Evolutionary conservation across 116 monocot species (phyloP).

Genomic region (Cymodocea nodosa): DNA sequence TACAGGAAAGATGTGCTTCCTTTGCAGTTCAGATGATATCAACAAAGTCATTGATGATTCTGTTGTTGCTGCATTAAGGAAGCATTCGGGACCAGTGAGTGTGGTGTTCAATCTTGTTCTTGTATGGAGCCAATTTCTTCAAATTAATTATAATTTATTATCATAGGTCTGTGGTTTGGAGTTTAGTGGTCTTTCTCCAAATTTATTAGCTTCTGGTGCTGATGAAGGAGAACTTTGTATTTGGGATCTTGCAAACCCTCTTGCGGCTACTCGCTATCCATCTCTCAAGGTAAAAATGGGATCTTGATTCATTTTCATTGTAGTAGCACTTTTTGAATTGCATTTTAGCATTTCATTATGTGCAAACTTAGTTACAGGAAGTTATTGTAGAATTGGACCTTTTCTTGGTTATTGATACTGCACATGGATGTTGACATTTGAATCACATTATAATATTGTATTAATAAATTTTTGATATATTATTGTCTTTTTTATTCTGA

Average conservation of each 20-base stretch:
- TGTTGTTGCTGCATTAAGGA: conserved; percentile 65
- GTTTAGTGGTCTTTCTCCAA: conserved; percentile 48
- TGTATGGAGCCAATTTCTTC: neutral
- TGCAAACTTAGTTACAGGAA: neutral
- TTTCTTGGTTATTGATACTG: too few relatives aligned
- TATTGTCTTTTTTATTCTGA: too few relatives aligned
- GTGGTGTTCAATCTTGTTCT: conserved; percentile 1
- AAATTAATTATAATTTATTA: neutral
- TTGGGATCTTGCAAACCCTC: conserved; percentile 84
- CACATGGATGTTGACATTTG: too few relatives aligned
- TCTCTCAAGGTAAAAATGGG: conserved; percentile 52
- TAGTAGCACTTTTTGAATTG: neutral
- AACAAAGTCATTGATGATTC: conserved; percentile 25
- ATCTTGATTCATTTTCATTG: too few relatives aligned
- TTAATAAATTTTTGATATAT: too few relatives aligned
- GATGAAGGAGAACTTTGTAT: conserved; percentile 88
- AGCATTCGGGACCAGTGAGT: conserved; percentile 79
- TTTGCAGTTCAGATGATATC: conserved; percentile 53
- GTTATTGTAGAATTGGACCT: too few relatives aligned
- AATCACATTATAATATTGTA: too few relatives aligned
- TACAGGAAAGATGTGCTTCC: neutral
- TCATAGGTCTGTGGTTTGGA: conserved; percentile 77
- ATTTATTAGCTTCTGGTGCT: conserved; percentile 89
- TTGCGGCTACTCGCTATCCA: conserved; percentile 57
- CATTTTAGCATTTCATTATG: neutral